Percentiles rank a stretch among this genome's conserved stretches.
Evolutionary conservation across 176 grass and related monocot genomes (phyloP).

Genomic region (Aegilops bicornis): DNA sequence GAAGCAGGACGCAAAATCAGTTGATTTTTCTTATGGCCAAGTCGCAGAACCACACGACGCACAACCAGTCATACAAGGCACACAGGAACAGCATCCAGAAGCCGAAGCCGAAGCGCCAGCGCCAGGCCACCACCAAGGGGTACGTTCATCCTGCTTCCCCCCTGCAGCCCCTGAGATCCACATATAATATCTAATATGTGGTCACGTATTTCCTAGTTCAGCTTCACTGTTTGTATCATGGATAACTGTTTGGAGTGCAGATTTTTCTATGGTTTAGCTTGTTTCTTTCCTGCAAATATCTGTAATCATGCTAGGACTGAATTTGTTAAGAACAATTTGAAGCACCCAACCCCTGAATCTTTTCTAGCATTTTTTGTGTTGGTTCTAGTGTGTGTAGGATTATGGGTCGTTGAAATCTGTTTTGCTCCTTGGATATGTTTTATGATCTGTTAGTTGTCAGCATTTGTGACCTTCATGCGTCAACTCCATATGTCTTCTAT

Average conservation of each 20-base stretch:
- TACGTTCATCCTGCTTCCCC: slow-evolving; percentile 6
- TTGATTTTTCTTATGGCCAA: slow-evolving; percentile 52
- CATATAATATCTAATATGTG: not conserved
- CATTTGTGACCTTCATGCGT: too few relatives aligned
- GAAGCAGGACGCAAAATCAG: too few relatives aligned
- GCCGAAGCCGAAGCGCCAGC: slow-evolving; percentile 77
- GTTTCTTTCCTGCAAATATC: not conserved
- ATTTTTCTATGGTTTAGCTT: not conserved
- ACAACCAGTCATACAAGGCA: slow-evolving; percentile 83
- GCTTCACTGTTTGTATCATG: too few relatives aligned
- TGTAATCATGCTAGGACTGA: not conserved
- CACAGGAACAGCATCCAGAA: slow-evolving; percentile 87
- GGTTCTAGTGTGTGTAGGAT: too few relatives aligned
- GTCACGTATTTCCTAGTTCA: not conserved
- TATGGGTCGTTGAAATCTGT: too few relatives aligned
- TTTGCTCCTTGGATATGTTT: too few relatives aligned
- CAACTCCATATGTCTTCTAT: too few relatives aligned
- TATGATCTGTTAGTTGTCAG: too few relatives aligned
- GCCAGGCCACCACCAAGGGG: slow-evolving; percentile 79
- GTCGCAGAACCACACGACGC: slow-evolving; percentile 88
- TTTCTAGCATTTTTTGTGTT: too few relatives aligned
- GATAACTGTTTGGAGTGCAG: not conserved
- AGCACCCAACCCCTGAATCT: not conserved
- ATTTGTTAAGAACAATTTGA: not conserved
- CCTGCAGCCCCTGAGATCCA: not conserved